Evolutionary conservation across 257 asterid genomes (phyloP).

Genomic region (Fraxinus pennsylvanica): DNA sequence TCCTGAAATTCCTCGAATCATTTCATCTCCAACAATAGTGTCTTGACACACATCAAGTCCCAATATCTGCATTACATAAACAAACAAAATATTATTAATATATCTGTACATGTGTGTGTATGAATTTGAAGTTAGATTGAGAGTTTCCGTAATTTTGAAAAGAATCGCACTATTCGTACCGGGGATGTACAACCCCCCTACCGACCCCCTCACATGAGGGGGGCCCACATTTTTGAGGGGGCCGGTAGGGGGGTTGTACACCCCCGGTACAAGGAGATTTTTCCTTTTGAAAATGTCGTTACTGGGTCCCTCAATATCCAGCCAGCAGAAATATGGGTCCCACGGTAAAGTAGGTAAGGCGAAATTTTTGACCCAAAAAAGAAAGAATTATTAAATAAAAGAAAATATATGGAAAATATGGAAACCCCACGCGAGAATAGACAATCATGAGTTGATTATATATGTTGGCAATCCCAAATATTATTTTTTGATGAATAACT

Average conservation of each 20-base stretch:
- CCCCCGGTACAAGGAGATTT: no score
- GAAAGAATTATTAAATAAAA: background rate
- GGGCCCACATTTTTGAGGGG: no score
- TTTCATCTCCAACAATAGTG: no score
- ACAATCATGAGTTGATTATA: background rate
- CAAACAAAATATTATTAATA: background rate
- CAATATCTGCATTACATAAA: constrained; percentile 1
- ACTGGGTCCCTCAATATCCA: background rate
- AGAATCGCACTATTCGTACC: no score
- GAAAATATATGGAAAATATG: background rate
- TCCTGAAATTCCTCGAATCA: no score
- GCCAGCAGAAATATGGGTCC: constrained; percentile 4
- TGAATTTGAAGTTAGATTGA: background rate
- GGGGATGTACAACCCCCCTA: no score
- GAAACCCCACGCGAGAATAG: background rate
- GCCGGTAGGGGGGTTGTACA: no score
- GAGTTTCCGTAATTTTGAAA: background rate
- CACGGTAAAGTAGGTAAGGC: constrained; percentile 31
- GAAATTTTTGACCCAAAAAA: constrained; percentile 23
- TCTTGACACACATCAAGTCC: no score
- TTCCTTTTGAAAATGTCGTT: background rate
- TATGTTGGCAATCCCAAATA: background rate
- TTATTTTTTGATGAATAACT: background rate
- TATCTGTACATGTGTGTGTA: background rate
- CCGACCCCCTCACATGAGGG: no score